Percentiles rank a stretch among this genome's conserved stretches.
Conservation (phyloP, 257 asterid genomes). For the Fraxinus quadrangulata region DNA sequence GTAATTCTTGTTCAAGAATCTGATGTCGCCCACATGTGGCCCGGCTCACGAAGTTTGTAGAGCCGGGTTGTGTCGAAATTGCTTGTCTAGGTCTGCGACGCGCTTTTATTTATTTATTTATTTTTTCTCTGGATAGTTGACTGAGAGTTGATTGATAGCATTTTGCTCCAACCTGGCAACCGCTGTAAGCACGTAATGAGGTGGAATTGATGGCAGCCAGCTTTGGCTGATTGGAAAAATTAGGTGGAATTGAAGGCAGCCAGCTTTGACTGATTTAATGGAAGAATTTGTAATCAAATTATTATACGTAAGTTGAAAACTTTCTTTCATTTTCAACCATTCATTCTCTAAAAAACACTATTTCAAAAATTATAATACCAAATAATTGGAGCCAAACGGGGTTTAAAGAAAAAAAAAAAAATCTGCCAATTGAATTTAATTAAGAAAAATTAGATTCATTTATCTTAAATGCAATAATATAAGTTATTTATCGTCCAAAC, state of each 20-base stretch:
- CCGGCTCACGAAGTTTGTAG: not conserved
- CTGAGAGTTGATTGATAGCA: not conserved
- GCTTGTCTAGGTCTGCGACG: not conserved
- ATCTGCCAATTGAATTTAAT: no score
- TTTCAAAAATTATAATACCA: no score
- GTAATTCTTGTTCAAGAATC: not conserved
- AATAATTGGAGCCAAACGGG: no score
- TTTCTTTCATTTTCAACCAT: no score
- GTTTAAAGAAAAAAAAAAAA: no score
- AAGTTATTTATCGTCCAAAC: no score
- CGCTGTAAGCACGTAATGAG: not conserved
- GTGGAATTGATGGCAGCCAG: constrained; percentile 31
- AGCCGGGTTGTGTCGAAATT: not conserved
- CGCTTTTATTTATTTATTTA: not conserved
- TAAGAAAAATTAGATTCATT: no score
- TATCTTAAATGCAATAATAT: no score
- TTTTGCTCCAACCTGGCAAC: not conserved
- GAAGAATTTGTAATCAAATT: constrained; percentile 16
- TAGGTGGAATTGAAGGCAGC: constrained; percentile 28
- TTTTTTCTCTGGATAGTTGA: no score
- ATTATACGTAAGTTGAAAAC: not conserved
- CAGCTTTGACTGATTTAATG: constrained; percentile 21
- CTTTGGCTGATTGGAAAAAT: constrained; percentile 10
- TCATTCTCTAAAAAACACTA: no score
- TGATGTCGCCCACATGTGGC: not conserved